These are phyloP conservation scores for maize (Zea mays) DNA, from an alignment of 176 grass and related monocot species.

Conservation along the genomic window Zm-B73-REFERENCE-NAM-5.0 NC_050099.1:203876001-203876500, in stretches of 20 bases:
- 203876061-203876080: no score
- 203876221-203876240: slow-evolving; percentile 28
- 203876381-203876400: background rate
- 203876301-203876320: no score
- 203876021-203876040: no score
- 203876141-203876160: slow-evolving; percentile 16
- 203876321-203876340: no score
- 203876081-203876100: no score
- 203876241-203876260: slow-evolving; percentile 62
- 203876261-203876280: background rate
- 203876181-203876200: slow-evolving; percentile 41
- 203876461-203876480: slow-evolving; percentile 35
- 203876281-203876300: no score
- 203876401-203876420: slow-evolving; percentile 42
- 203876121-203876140: no score
- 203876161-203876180: slow-evolving; percentile 35
- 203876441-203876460: slow-evolving; percentile 72
- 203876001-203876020: slow-evolving; percentile 42
- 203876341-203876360: slow-evolving; percentile 37
- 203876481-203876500: background rate
- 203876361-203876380: background rate
- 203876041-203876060: no score
- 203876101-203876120: no score
- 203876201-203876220: slow-evolving; percentile 46
- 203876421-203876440: slow-evolving; percentile 68